Evolutionary conservation across 345 rosid genomes (phyloP), one percentile per base, ranked within the genome.

Genomic region (Excoecaria cochinchinensis): DNA sequence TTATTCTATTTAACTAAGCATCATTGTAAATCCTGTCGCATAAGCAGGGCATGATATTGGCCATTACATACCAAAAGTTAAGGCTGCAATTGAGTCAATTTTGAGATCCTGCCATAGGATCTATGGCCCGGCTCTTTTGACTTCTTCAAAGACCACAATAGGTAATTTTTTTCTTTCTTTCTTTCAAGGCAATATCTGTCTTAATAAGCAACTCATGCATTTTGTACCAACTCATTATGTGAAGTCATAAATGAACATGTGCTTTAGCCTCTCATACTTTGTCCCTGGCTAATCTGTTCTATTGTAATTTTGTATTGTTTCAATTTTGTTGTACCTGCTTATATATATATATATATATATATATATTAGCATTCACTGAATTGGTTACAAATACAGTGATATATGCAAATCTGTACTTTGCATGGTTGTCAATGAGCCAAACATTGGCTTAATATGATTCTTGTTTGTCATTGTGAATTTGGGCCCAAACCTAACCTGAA

Each of bases 41-140:
- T 83, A 71, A 58, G 77, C 87, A 95, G 99, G 85, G 69, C 92
- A 87, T 75, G 96, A 90, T 80, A 90, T 93, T 47, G 90, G 94
- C 62, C 97, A 93, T 82, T 93, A 93, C 84, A 91, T 93, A 69
- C 98, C 99, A 74, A 95, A 95, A 85, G 98, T 95, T 78, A 95
- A 91, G 87, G 95, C 95, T 69, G 99, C 98, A 75, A 93, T 95
- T 72, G 99, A 95, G 81, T 89, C 97, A 52, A 90, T 93, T 79
- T 80, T 95, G 89, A 90, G 92, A 78, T 90, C 97, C 82, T 95
- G 99, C 77, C 85, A 95, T 76, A 87, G 87, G 84, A 88, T 82
- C 72, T 95, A 91, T 77, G 79, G 97, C 77, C 97, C 85, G 80
- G 99, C 99, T 80, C 96, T 93, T 86, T 80, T 95, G 84, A 90